phyloP scores from a whole-genome alignment of 495 filamentous ascomycete genomes.

The Neurospora terricola region DNA sequence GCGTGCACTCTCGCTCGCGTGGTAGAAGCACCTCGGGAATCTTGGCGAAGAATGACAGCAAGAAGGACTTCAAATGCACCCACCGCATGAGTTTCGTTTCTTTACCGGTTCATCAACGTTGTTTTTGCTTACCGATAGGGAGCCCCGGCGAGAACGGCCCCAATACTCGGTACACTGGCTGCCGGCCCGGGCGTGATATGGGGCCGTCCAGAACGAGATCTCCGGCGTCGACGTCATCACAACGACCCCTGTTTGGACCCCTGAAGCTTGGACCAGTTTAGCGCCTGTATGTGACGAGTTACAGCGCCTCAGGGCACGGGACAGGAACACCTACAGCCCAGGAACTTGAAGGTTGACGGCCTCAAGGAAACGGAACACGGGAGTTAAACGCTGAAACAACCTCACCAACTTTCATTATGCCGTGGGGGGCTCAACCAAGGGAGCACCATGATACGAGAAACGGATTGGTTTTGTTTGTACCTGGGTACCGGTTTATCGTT shows the following conservation, averaged over 20 bases:
- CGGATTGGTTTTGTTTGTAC: background rate
- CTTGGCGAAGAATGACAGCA: background rate
- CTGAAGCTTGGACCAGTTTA: background rate
- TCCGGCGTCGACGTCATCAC: background rate
- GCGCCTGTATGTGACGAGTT: background rate
- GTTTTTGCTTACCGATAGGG: background rate
- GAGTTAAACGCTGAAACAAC: background rate
- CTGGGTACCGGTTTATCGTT: background rate
- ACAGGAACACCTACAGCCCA: background rate
- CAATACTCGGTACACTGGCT: background rate
- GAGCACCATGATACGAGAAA: background rate
- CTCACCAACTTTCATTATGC: too few species aligned
- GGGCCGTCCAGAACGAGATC: background rate
- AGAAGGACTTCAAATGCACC: background rate
- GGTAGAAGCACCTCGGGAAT: background rate
- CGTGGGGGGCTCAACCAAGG: background rate
- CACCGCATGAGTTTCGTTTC: background rate
- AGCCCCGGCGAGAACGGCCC: background rate
- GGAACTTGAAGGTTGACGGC: background rate
- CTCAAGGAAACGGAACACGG: background rate
- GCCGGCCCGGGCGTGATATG: background rate
- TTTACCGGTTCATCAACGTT: background rate
- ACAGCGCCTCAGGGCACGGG: background rate
- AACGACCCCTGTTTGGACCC: background rate
- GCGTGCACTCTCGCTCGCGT: background rate